Percentiles rank a stretch among this genome's conserved stretches.
phyloP scores from a whole-genome alignment of 305 asterid genomes.

The Solanum hybrid region DNA sequence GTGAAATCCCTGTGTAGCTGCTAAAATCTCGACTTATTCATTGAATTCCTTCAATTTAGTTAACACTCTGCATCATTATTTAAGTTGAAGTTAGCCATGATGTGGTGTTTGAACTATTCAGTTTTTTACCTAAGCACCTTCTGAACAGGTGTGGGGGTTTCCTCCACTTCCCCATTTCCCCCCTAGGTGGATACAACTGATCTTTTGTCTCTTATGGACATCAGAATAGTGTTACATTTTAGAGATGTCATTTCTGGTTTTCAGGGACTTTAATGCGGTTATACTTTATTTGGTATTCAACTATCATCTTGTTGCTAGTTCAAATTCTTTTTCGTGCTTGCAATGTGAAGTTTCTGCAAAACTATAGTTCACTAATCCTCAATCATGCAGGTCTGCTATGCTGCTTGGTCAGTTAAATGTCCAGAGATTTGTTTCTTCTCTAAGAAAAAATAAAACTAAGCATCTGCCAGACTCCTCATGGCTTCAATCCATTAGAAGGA shows the following conservation, averaged over 20 bases:
- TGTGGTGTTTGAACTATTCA: background rate
- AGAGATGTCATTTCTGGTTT: background rate
- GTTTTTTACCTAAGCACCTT: background rate
- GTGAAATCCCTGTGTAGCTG: background rate
- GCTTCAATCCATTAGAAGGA: slow-evolving; percentile 31
- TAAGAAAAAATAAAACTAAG: slow-evolving; percentile 18
- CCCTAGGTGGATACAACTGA: background rate
- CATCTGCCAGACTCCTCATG: slow-evolving; percentile 28
- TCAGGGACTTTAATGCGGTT: background rate
- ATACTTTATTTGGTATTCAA: background rate
- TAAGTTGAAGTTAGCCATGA: background rate
- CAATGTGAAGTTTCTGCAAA: background rate
- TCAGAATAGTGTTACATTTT: background rate
- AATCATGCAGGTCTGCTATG: slow-evolving; percentile 44
- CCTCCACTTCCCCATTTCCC: background rate
- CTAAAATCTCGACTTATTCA: background rate
- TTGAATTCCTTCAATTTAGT: background rate
- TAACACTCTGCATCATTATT: background rate
- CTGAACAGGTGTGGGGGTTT: background rate
- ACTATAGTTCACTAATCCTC: background rate
- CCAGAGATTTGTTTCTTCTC: slow-evolving; percentile 43
- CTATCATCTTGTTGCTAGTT: background rate
- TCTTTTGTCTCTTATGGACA: background rate
- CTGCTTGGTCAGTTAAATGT: slow-evolving; percentile 63
- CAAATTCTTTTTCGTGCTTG: background rate